Conservation (phyloP, 2,329 filamentous ascomycete genomes). For the Huntiella abstrusa region DNA sequence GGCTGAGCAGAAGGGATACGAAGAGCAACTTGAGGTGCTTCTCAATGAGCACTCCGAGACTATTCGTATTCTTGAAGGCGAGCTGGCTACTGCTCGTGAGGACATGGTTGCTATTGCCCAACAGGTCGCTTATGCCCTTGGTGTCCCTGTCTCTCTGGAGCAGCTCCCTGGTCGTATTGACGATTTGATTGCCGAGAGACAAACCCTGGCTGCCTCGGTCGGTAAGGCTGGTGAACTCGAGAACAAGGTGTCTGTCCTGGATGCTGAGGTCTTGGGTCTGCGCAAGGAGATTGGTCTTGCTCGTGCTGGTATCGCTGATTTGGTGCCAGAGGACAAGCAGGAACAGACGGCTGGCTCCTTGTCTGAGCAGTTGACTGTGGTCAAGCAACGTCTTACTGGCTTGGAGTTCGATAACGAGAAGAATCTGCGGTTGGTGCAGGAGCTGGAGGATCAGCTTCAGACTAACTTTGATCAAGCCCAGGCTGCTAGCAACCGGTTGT, state of each 20-base stretch:
- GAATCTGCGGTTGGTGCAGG: slow-evolving; percentile 78
- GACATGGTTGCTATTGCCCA: slow-evolving; percentile 45
- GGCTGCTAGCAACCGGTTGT: slow-evolving; percentile 65
- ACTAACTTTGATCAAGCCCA: slow-evolving; percentile 91
- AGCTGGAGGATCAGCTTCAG: slow-evolving; percentile 90
- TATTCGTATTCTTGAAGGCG: slow-evolving; percentile 36
- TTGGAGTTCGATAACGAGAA: slow-evolving; percentile 61
- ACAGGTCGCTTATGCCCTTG: slow-evolving; percentile 40
- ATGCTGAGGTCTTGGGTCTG: slow-evolving; percentile 37
- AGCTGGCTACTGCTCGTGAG: slow-evolving; percentile 46
- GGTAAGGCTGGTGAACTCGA: slow-evolving; percentile 28
- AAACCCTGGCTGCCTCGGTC: slow-evolving; percentile 19
- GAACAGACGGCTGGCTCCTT: slow-evolving; percentile 25
- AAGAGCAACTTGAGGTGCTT: slow-evolving; percentile 37
- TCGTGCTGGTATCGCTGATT: slow-evolving; percentile 32
- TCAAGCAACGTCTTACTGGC: slow-evolving; percentile 47
- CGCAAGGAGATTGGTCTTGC: slow-evolving; percentile 44
- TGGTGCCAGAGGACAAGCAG: slow-evolving; percentile 32
- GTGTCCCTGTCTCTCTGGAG: slow-evolving; percentile 47
- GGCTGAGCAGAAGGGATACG: slow-evolving; percentile 34
- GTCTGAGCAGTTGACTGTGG: slow-evolving; percentile 37
- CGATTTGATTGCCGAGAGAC: slow-evolving; percentile 35
- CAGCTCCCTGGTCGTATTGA: slow-evolving; percentile 45
- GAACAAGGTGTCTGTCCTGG: slow-evolving; percentile 33
- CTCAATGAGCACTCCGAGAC: slow-evolving; percentile 41